A percentile compares a stretch with the other conserved stretches of the same genome.
These are phyloP conservation scores for Chlamydomonas urium DNA, from an alignment of 139 green algal genomes.

Conservation along the genomic window DNA sequence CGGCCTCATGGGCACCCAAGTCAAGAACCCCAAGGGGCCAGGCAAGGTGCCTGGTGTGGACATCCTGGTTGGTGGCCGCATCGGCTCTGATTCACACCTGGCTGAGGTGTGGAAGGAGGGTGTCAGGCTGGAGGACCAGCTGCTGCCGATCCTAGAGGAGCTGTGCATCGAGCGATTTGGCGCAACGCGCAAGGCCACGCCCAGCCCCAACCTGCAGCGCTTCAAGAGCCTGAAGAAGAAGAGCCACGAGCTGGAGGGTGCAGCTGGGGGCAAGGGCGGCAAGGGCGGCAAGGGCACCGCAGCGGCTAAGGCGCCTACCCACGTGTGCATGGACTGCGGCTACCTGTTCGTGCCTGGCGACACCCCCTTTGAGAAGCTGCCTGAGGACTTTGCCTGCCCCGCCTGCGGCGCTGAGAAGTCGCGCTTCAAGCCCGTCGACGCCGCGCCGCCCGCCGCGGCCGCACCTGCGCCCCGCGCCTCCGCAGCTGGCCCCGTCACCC, in stretches of 20 bases:
- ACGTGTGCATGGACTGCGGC: constrained; percentile 15
- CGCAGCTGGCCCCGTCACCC: neutral
- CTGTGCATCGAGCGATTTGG: constrained; percentile 78
- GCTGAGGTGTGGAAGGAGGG: constrained; percentile 11
- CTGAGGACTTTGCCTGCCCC: constrained; percentile 9
- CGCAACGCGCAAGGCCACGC: constrained; percentile 29
- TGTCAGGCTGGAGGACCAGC: constrained; percentile 41
- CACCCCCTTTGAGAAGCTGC: constrained; percentile 4
- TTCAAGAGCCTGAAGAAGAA: constrained; percentile 15
- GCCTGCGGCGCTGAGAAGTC: constrained; percentile 3
- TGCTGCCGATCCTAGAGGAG: constrained; percentile 67
- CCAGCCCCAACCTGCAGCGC: neutral
- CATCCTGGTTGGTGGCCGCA: constrained; percentile 16
- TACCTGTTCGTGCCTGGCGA: constrained; percentile 10
- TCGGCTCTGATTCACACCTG: constrained; percentile 14
- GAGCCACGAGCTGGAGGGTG: constrained; percentile 15
- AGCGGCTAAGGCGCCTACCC: neutral
- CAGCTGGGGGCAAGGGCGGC: too few species aligned
- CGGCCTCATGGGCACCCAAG: constrained; percentile 12
- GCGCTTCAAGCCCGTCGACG: neutral
- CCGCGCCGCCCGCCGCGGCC: neutral
- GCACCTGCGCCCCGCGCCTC: neutral
- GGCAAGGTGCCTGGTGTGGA: constrained; percentile 16
- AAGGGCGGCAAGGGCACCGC: neutral
- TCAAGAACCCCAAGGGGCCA: constrained; percentile 11